Conservation (phyloP, 768 basidiomycete species). For the Mycena floridula region DNA sequence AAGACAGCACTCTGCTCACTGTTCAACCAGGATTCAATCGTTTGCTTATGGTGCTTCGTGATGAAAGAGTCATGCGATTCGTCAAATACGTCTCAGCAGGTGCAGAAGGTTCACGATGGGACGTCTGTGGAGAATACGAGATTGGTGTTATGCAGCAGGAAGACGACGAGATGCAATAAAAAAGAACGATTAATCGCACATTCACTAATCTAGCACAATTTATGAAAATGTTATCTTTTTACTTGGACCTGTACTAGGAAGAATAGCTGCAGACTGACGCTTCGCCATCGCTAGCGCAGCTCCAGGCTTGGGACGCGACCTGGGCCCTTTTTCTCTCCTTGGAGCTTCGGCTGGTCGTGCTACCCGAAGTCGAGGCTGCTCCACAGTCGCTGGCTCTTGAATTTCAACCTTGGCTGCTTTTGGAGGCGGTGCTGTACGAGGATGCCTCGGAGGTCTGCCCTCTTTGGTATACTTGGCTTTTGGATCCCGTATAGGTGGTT, state of each 20-base stretch:
- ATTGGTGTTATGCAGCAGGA: slow-evolving; percentile 74
- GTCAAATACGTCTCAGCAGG: slow-evolving; percentile 92
- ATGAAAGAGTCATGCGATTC: slow-evolving; percentile 90
- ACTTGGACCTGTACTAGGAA: slow-evolving; percentile 48
- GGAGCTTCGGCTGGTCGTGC: slow-evolving; percentile 1
- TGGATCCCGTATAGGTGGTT: slow-evolving; percentile 5
- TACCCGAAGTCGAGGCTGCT: slow-evolving; percentile 3
- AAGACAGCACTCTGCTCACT: slow-evolving; percentile 75
- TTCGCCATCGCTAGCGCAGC: slow-evolving; percentile 75
- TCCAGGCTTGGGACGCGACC: slow-evolving; percentile 62
- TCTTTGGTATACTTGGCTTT: slow-evolving; percentile 8
- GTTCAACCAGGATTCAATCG: slow-evolving; percentile 89
- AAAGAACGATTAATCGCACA: background rate
- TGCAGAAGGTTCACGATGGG: slow-evolving; percentile 90
- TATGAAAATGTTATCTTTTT: slow-evolving; percentile 60
- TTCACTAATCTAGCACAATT: background rate
- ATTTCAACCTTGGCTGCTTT: slow-evolving; percentile 4
- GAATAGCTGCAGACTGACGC: slow-evolving; percentile 70
- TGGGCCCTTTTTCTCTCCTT: slow-evolving; percentile 22
- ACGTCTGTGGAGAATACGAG: slow-evolving; percentile 88
- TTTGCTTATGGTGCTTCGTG: slow-evolving; percentile 82
- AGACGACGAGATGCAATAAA: slow-evolving; percentile 35
- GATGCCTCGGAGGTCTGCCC: background rate
- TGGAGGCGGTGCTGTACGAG: background rate
- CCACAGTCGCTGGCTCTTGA: slow-evolving; percentile 4